Base-by-base conservation (phyloP, 2,329 filamentous ascomycete species). In the Cordyceps javanica region DNA sequence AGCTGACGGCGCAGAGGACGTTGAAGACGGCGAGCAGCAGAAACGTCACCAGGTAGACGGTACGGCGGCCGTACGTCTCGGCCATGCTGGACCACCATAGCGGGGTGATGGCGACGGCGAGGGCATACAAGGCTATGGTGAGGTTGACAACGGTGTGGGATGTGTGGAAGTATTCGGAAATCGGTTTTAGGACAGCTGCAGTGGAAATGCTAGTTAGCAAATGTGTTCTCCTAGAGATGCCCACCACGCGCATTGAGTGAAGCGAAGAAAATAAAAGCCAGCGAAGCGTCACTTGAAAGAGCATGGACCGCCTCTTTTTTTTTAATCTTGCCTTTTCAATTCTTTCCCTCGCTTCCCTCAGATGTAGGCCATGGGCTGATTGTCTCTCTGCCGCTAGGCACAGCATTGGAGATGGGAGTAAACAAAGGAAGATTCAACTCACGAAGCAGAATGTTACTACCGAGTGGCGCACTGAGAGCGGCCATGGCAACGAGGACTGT, bases 61-160 rank as follows among this genome's bases (percentile, higher is more conserved):
- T 86, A 23, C 90, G 82, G 41, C 90, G 82, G 13, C 90, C 90
- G 1, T 83, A 72, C 1, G 77, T 77, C 64, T 94, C 90, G 9
- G 87, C 90, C 66, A 94, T 91, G 1, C 86, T 87, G 1, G 87
- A 90, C 89, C 89, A 94, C 90, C 90, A 94, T 0, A 95, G 77
- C 0, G 90, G 90, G 63, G 91, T 93, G 45, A 94, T 90, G 57
- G 85, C 83, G 89, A 94, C 90, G 64, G 82, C 77, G 5, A 94
- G 77, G 89, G 94, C 91, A 69, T 92, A 94, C 58, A 93, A 72
- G 0, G 90, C 87, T 0, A 94, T 82, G 0, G 87, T 87, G 58
- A 94, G 67, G 69, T 94, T 95, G 57, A 86, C 84, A 16, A 90
- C 74, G 1, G 88, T 88, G 14, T 82, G 71, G 0, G 81, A 80